Base-by-base conservation (phyloP, 192 early-diverging fungal species). In the Oehlia diaphana region DNA sequence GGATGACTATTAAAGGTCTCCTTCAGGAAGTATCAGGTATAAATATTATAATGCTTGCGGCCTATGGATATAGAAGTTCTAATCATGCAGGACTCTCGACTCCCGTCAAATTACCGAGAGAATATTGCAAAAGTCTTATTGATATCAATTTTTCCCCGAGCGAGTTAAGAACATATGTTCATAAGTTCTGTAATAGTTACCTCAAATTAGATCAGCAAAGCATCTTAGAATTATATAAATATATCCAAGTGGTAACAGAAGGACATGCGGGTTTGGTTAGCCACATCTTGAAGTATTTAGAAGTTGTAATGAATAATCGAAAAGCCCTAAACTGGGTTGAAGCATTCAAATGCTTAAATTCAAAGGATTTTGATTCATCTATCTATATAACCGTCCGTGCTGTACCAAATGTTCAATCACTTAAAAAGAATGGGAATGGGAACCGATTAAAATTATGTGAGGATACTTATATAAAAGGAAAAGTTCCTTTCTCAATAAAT, bases 1-100 rank as follows among this genome's bases (percentile, higher is more conserved):
- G 66, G 78, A 5, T 44, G 5, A 26, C 31, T 8, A 0, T 79
- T 69, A 79, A 79, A 71, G n/a, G 9, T 8, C 9, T 12, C 31
- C 64, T 72, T 39, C 47, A 79, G 28, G n/a, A 74, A 35, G 9
- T 23, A 5, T 4, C 49, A 47, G 62, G 3, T 35, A 10, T 53
- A 16, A 10, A 73, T 21, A 72, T 80, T 35, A 53, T 66, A 19
- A 47, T 50, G 63, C 75, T 80, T 74, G 79, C 44, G 0, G 63
- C 62, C 2, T 26, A 26, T 26, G 26, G 26, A 26, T 26, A 26
- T 26, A 26, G 26, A 26, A 26, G 26, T 26, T 26, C 26, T 26
- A 26, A 26, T 26, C 26, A 26, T 26, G 31, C 58, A 72, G 47
- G 47, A 8, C 7, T 72, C 12, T 5, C 58, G 0, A 75, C 61